Evolutionary conservation across 345 rosid genomes (phyloP).

Genomic region (Gossypium bickii): DNA sequence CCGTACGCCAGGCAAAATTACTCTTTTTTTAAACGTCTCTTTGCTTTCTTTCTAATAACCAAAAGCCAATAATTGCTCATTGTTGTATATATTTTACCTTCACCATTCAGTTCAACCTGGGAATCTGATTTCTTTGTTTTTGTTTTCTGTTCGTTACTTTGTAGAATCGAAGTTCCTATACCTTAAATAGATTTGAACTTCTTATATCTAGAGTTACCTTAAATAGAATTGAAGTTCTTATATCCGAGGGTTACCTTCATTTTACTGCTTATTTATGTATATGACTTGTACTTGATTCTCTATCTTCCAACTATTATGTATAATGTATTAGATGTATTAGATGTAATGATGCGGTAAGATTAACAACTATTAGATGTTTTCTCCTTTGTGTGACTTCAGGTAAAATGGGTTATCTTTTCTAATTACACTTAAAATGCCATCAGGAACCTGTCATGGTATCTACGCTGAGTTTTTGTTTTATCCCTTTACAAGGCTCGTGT

Average conservation of each 20-base stretch:
- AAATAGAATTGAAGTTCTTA: background rate
- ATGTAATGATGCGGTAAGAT: background rate
- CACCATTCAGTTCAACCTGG: background rate
- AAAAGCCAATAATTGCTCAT: background rate
- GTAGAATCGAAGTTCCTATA: background rate
- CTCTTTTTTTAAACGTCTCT: background rate
- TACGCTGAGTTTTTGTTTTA: background rate
- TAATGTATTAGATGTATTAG: background rate
- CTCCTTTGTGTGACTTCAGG: background rate
- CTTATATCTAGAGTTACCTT: background rate
- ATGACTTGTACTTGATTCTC: background rate
- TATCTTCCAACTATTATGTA: background rate
- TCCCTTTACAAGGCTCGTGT: background rate
- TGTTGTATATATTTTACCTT: conserved; percentile 11
- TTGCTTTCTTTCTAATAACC: background rate
- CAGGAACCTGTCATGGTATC: background rate
- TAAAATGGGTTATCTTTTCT: background rate
- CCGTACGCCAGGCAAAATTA: conserved; percentile 18
- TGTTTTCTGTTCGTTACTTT: background rate
- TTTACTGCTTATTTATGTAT: background rate
- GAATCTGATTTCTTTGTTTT: background rate
- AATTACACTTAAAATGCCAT: background rate
- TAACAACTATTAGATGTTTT: background rate
- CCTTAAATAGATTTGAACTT: background rate
- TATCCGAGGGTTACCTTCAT: background rate